phyloP scores from a whole-genome alignment of 1,139 yeast species.

The Blastobotrys petasosporus region DNA sequence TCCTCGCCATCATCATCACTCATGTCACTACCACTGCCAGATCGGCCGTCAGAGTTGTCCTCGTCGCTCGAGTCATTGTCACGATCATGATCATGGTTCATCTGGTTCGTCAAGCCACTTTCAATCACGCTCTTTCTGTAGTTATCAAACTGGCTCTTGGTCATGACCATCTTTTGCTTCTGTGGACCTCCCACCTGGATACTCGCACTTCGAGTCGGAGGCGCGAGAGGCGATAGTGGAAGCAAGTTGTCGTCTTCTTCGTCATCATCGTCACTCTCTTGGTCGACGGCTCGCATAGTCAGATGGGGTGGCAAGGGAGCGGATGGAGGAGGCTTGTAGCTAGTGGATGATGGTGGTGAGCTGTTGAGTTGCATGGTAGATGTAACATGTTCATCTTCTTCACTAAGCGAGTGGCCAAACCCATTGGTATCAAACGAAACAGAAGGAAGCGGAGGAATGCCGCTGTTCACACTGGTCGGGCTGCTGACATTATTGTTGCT shows the following conservation, averaged over 20 bases:
- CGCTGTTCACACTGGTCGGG: too few species aligned
- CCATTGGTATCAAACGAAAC: constrained; percentile 3
- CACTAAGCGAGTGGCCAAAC: constrained; percentile 7
- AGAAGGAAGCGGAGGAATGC: constrained; percentile 4
- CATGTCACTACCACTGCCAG: constrained; percentile 16
- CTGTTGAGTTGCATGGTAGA: too few species aligned
- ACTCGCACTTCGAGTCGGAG: constrained; percentile 11
- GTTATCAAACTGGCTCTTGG: constrained; percentile 32
- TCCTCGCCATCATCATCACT: constrained; percentile 20
- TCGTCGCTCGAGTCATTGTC: constrained; percentile 15
- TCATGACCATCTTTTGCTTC: constrained; percentile 25
- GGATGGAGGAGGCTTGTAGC: constrained; percentile 3
- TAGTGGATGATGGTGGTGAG: too few species aligned
- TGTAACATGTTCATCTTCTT: not conserved
- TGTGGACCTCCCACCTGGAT: not conserved
- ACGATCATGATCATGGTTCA: constrained; percentile 3
- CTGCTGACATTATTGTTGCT: not conserved
- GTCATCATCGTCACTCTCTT: constrained; percentile 8
- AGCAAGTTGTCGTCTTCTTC: constrained; percentile 24
- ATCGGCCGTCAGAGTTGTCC: constrained; percentile 13
- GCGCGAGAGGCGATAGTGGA: constrained; percentile 18
- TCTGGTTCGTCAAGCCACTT: constrained; percentile 12
- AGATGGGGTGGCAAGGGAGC: constrained; percentile 9
- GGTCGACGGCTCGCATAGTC: constrained; percentile 1
- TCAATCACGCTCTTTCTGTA: constrained; percentile 29